These are phyloP conservation scores for Trametes villosa DNA, from an alignment of 768 basidiomycete genomes.

Conservation along the genomic window DNA sequence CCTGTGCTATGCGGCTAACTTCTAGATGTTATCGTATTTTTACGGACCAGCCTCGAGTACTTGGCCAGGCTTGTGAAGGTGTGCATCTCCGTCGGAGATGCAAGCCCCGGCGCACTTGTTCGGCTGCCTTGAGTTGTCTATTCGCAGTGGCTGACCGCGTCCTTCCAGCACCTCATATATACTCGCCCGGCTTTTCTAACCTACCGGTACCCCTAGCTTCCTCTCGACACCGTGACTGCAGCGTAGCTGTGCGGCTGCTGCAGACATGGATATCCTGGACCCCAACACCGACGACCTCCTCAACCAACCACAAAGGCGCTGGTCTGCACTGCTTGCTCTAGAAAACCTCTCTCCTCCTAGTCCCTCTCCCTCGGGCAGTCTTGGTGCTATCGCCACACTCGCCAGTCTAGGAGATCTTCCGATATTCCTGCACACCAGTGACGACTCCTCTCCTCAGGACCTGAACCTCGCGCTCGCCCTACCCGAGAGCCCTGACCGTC, in stretches of 20 bases:
- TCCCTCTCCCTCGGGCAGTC: slow-evolving; percentile 27
- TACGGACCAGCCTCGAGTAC: neutral
- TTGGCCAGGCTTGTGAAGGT: neutral
- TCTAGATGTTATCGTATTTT: too few species aligned
- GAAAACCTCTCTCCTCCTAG: slow-evolving; percentile 29
- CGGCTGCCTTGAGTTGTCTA: neutral
- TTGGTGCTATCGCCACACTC: slow-evolving; percentile 23
- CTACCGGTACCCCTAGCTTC: too few species aligned
- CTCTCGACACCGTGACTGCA: too few species aligned
- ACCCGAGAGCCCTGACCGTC: neutral
- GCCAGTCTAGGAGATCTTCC: slow-evolving; percentile 34
- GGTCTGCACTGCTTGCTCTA: slow-evolving; percentile 29
- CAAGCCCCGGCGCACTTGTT: too few species aligned
- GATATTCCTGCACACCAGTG: slow-evolving; percentile 28
- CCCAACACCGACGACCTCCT: neutral
- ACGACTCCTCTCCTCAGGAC: slow-evolving; percentile 7
- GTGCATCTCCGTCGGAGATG: too few species aligned
- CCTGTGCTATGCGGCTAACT: too few species aligned
- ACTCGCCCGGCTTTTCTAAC: neutral
- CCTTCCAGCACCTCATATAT: neutral
- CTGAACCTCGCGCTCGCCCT: neutral
- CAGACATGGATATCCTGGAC: slow-evolving; percentile 2
- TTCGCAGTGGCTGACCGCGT: neutral
- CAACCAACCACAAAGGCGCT: slow-evolving; percentile 22
- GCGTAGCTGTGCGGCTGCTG: slow-evolving; percentile 6